Percentiles rank a stretch among this genome's conserved stretches.
phyloP scores from a whole-genome alignment of 148 eudicot species.

The Agrostemma githago region DNA sequence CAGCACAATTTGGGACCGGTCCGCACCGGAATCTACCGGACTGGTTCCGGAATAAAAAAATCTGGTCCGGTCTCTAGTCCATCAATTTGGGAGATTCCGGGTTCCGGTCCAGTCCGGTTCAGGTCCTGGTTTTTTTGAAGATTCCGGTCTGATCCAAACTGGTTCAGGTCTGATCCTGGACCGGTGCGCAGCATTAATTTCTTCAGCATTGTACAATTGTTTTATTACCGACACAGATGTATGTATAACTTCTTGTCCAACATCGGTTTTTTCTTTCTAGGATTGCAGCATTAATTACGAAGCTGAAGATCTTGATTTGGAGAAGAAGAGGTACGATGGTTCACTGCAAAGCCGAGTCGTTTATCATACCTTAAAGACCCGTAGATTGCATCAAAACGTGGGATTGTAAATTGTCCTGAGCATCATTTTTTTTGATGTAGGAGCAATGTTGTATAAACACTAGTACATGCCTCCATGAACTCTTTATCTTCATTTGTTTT shows the following conservation, averaged over 20 bases:
- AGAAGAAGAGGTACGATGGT: not conserved
- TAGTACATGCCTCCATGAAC: not conserved
- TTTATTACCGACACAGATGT: no score
- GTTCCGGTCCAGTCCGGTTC: no score
- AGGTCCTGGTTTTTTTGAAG: no score
- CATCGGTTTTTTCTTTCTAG: not conserved
- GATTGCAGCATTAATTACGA: conserved; percentile 3
- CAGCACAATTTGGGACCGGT: no score
- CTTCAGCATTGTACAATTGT: no score
- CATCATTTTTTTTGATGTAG: not conserved
- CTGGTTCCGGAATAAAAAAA: no score
- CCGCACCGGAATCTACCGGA: no score
- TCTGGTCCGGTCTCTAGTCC: no score
- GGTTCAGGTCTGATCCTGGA: no score
- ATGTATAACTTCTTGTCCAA: not conserved
- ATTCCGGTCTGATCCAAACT: no score
- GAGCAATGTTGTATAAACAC: conserved; percentile 1
- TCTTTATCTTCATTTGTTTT: not conserved
- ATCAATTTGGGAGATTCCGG: no score
- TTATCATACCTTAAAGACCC: not conserved
- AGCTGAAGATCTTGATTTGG: conserved; percentile 9
- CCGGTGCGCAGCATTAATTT: no score
- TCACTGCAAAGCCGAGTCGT: not conserved
- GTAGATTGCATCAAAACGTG: not conserved
- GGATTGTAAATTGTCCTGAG: not conserved